These are phyloP conservation scores for Alternaria hordeiaustralica DNA, from an alignment of 2,329 filamentous ascomycete species.

Conservation along the genomic window DNA sequence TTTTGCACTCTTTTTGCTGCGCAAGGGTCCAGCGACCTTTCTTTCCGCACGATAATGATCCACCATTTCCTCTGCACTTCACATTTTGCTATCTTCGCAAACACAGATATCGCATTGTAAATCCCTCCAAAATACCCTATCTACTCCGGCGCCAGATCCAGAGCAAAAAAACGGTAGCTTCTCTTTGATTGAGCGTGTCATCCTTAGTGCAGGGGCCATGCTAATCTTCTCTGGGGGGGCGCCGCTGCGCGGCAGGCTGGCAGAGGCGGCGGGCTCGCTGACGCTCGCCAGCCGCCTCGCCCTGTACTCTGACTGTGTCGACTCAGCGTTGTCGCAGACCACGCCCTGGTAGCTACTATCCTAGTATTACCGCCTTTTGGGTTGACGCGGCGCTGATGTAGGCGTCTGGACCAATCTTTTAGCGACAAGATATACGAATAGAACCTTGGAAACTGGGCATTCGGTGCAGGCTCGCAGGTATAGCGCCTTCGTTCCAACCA, in stretches of 20 bases:
- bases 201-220: conserved; percentile 80
- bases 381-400: background rate
- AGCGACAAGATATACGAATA: background rate
- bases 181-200: conserved; percentile 66
- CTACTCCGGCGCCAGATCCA: background rate
- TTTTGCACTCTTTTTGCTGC: background rate
- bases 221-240: conserved; percentile 27
- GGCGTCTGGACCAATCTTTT: background rate
- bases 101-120: background rate
- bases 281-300: background rate
- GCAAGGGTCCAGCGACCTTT: background rate
- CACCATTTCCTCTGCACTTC: background rate
- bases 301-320: background rate
- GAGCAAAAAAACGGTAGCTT: conserved; percentile 44
- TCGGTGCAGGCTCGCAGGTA: background rate
- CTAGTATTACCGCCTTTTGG: background rate
- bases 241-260: background rate
- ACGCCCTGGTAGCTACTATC: background rate
- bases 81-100: background rate
- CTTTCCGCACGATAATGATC: background rate
- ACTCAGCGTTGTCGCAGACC: background rate
- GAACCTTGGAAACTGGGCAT: background rate
- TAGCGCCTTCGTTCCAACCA: background rate
- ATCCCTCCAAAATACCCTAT: background rate
- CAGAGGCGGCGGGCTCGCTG: background rate